A percentile compares a stretch with the other conserved stretches of the same genome.
Evolutionary conservation across 352 stramenopile genomes (phyloP).

Genomic region (Hyaloperonospora arabidopsidis): DNA sequence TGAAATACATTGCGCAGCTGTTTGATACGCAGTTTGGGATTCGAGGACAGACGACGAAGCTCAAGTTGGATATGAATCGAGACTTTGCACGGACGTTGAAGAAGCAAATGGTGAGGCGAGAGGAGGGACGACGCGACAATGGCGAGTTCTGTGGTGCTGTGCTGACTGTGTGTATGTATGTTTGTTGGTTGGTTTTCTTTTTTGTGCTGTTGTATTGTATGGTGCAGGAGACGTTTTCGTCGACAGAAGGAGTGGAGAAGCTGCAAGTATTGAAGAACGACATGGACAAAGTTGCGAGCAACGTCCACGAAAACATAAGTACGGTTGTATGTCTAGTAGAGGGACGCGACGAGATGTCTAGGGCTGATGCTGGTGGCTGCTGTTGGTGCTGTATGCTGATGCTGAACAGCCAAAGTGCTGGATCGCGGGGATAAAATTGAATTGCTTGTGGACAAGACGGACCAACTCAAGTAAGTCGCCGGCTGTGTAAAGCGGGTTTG

Average conservation of each 20-base stretch:
- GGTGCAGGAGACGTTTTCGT: constrained; percentile 67
- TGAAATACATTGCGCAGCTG: constrained; percentile 80
- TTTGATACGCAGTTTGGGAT: constrained; percentile 84
- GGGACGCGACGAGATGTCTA: neutral
- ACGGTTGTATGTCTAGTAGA: constrained; percentile 9
- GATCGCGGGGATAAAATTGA: constrained; percentile 86
- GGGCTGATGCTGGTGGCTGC: constrained; percentile 3
- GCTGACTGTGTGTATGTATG: constrained; percentile 3
- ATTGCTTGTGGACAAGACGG: constrained; percentile 78
- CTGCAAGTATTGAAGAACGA: constrained; percentile 77
- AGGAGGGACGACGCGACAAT: neutral
- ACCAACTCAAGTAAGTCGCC: constrained; percentile 65
- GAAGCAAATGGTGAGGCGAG: constrained; percentile 63
- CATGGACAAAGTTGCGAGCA: constrained; percentile 69
- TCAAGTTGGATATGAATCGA: constrained; percentile 82
- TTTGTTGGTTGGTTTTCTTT: no score
- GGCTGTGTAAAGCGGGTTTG: neutral
- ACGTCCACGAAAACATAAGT: constrained; percentile 81
- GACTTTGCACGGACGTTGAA: constrained; percentile 79
- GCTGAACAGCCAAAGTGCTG: constrained; percentile 58
- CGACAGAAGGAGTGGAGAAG: constrained; percentile 62
- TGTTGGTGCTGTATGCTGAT: neutral
- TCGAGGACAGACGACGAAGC: constrained; percentile 79
- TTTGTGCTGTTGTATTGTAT: neutral
- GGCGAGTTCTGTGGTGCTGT: neutral